A percentile compares a stretch with the other conserved stretches of the same genome.
These are phyloP conservation scores for Saussurea involucrata DNA, from an alignment of 129 eudicot species.

Conservation along the genomic window DNA sequence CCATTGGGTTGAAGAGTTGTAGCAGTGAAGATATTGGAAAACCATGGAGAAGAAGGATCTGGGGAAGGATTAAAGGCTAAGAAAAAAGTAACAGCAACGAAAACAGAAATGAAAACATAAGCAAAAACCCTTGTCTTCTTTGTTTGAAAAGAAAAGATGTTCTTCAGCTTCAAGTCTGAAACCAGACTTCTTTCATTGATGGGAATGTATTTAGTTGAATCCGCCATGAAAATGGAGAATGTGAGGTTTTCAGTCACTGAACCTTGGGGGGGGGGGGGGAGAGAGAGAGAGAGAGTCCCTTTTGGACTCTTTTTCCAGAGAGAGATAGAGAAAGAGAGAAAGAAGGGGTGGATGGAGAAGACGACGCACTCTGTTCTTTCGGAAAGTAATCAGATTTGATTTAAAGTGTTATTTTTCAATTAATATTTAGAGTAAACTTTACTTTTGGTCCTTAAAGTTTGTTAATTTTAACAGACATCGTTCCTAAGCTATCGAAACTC, in stretches of 20 bases:
- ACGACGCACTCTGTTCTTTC: not conserved
- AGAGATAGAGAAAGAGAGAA: not conserved
- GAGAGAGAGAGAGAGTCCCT: not conserved
- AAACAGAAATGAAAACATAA: constrained; percentile 48
- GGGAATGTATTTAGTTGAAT: constrained; percentile 63
- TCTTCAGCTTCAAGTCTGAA: constrained; percentile 54
- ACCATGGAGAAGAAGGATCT: constrained; percentile 74
- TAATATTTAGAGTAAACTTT: no score
- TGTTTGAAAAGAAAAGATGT: constrained; percentile 46
- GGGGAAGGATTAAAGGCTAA: constrained; percentile 70
- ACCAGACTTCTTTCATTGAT: constrained; percentile 42
- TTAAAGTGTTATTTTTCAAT: not conserved
- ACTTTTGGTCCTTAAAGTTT: no score
- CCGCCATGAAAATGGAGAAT: constrained; percentile 45
- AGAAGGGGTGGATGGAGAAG: constrained; percentile 13
- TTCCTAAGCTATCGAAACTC: no score
- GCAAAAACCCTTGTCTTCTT: constrained; percentile 46
- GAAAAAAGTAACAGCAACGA: constrained; percentile 65
- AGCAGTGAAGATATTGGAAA: constrained; percentile 41
- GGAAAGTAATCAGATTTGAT: not conserved
- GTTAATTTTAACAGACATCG: no score
- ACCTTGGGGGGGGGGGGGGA: not conserved
- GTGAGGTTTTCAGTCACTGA: constrained; percentile 1
- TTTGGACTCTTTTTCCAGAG: constrained; percentile 13
- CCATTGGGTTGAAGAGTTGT: constrained; percentile 5